Evolutionary conservation across 257 asterid genomes (phyloP).

Genomic region (Solanum habrochaites): DNA sequence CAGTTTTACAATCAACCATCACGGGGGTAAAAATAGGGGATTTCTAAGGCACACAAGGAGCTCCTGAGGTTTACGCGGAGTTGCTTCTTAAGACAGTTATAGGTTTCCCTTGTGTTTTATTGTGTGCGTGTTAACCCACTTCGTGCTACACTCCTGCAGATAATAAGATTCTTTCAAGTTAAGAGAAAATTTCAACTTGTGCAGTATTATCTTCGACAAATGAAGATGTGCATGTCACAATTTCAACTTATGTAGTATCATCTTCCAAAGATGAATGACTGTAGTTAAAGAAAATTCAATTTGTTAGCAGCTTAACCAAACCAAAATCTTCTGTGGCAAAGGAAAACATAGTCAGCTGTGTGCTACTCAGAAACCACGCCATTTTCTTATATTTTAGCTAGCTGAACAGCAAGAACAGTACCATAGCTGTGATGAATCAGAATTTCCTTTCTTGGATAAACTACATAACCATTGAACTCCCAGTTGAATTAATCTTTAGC

Average conservation of each 20-base stretch:
- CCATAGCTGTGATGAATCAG: neutral
- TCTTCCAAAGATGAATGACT: neutral
- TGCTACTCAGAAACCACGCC: neutral
- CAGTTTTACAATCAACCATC: slow-evolving; percentile 43
- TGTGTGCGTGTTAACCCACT: slow-evolving; percentile 69
- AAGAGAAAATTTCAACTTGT: neutral
- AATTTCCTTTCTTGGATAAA: neutral
- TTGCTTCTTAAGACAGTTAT: slow-evolving; percentile 12
- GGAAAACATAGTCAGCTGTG: neutral
- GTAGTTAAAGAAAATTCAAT: neutral
- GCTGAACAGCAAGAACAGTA: neutral
- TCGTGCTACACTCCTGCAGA: slow-evolving; percentile 61
- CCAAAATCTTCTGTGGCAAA: neutral
- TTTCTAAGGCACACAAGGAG: slow-evolving; percentile 15
- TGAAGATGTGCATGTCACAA: neutral
- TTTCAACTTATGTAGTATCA: neutral
- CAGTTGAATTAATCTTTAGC: neutral
- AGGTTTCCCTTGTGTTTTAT: slow-evolving; percentile 21
- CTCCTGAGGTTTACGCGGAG: slow-evolving; percentile 18
- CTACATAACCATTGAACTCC: neutral
- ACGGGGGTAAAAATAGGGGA: slow-evolving; percentile 20
- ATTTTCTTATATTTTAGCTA: neutral
- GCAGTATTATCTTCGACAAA: neutral
- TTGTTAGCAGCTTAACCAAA: neutral
- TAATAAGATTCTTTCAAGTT: neutral